phyloP scores from a whole-genome alignment of 148 eudicot species.

The Nepenthes gracilis region DNA sequence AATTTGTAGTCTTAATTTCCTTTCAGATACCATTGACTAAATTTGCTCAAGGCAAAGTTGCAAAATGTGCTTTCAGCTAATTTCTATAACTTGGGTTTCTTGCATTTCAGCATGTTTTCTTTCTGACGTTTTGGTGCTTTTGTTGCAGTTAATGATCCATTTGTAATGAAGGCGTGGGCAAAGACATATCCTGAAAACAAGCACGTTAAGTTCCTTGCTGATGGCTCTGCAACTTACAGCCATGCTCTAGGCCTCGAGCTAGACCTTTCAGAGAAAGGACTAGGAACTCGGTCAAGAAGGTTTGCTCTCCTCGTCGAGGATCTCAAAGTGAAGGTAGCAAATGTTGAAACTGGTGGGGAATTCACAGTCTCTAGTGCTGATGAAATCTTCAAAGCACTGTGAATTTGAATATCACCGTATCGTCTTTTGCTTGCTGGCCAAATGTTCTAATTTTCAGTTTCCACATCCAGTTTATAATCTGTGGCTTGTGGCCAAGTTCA shows the following conservation, averaged over 20 bases:
- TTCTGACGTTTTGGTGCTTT: not conserved
- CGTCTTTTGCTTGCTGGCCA: too few species aligned
- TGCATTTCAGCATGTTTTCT: not conserved
- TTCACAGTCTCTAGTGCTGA: slow-evolving; percentile 77
- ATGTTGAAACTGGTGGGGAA: slow-evolving; percentile 63
- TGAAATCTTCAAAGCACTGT: slow-evolving; percentile 64
- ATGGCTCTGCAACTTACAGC: slow-evolving; percentile 61
- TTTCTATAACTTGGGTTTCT: too few species aligned
- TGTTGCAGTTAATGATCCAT: slow-evolving; percentile 72
- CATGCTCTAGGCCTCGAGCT: slow-evolving; percentile 70
- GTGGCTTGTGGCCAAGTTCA: too few species aligned
- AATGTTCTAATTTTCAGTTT: too few species aligned
- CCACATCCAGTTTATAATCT: too few species aligned
- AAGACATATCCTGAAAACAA: slow-evolving; percentile 68
- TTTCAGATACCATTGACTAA: too few species aligned
- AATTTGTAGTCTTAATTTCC: too few species aligned
- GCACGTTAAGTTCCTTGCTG: slow-evolving; percentile 70
- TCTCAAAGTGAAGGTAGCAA: slow-evolving; percentile 60
- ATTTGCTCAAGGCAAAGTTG: too few species aligned
- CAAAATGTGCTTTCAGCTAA: too few species aligned
- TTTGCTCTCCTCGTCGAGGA: slow-evolving; percentile 62
- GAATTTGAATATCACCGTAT: slow-evolving; percentile 2
- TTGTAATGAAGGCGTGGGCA: slow-evolving; percentile 89
- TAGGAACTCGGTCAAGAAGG: slow-evolving; percentile 58
- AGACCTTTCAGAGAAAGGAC: slow-evolving; percentile 52